These are phyloP conservation scores for Naganishia randhawae DNA, from an alignment of 768 basidiomycete genomes.

Conservation along the genomic window DNA sequence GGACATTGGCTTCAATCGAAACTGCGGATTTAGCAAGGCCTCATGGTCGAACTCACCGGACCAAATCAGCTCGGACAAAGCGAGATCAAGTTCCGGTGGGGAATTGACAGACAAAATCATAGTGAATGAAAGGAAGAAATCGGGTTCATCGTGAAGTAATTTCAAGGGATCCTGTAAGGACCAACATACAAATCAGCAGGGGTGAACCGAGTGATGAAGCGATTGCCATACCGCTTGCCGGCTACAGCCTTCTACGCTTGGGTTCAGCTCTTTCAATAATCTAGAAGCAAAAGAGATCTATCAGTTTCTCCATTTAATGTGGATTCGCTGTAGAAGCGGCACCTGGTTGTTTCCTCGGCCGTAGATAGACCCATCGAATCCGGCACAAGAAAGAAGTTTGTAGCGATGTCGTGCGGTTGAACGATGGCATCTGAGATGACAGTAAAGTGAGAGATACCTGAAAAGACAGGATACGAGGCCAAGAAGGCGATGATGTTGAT, in stretches of 20 bases:
- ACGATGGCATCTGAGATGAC: conserved; percentile 68
- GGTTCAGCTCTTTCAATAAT: conserved; percentile 79
- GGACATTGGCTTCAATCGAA: background rate
- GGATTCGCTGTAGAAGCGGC: conserved; percentile 4
- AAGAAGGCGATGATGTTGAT: background rate
- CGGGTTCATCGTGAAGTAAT: conserved; percentile 60
- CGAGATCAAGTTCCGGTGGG: conserved; percentile 57
- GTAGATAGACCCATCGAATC: conserved; percentile 74
- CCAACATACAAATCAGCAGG: background rate
- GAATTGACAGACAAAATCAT: conserved; percentile 84
- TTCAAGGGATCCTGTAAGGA: conserved; percentile 55
- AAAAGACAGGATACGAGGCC: background rate
- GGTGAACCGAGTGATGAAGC: no score
- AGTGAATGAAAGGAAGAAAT: conserved; percentile 63
- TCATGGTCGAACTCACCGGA: conserved; percentile 33
- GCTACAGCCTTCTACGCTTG: conserved; percentile 67
- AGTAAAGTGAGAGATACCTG: conserved; percentile 86
- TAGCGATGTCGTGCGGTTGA: conserved; percentile 74
- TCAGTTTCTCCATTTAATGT: background rate
- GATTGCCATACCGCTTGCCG: conserved; percentile 55
- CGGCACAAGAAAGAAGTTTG: conserved; percentile 90
- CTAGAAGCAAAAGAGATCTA: conserved; percentile 17
- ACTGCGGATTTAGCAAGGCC: background rate
- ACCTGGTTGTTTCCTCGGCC: conserved; percentile 71
- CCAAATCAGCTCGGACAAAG: conserved; percentile 69